Evolutionary conservation across 2,329 filamentous ascomycete genomes (phyloP), one percentile per base, ranked within the genome.

Genomic region (Diaporthe longicolla): DNA sequence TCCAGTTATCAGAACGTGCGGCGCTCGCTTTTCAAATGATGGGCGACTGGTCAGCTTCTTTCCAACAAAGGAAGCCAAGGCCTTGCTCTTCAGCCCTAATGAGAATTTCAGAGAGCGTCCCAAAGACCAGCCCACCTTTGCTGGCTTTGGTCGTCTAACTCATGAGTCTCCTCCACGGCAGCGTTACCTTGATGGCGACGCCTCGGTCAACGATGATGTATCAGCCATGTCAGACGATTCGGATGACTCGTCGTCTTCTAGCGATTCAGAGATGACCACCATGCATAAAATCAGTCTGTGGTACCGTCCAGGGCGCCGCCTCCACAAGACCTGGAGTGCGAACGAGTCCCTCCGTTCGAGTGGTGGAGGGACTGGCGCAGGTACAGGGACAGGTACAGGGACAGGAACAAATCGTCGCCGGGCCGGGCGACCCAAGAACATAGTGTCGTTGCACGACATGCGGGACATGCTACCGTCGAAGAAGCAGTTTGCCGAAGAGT

Each of bases 391-490:
- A 0, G 88, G 88, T 13, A 89, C 88, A 3, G 88, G 85, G 3
- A 68, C 63, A 29, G 63, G 63, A 10, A 86, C 85, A 1, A 89
- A 88, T 75, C 86, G 87, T 52, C 85, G 87, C 45, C 84, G 87
- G 37, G 78, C 83, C 21, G 83, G 82, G 37, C 85, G 84, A 72
- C 86, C 89, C 8, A 93, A 92, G 77, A 95, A 95, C 76, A 86
- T 93, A 29, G 85, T 98, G 26, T 91, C 91, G 1, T 91, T 98
- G 52, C 89, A 95, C 79, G 88, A 94, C 76, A 81, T 97, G 35
- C 89, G 90, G 13, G 85, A 89, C 63, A 82, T 95, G 17, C 84
- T 98, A n/a, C 95, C 95, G 0, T 93, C 94, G 3, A 97, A 95
- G 81, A 89, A 89, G 74, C 88, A 91, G 71, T 89, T 98, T 75